Base-by-base conservation (phyloP, 306 rosid genomes). In the Bauhinia variegata region DNA sequence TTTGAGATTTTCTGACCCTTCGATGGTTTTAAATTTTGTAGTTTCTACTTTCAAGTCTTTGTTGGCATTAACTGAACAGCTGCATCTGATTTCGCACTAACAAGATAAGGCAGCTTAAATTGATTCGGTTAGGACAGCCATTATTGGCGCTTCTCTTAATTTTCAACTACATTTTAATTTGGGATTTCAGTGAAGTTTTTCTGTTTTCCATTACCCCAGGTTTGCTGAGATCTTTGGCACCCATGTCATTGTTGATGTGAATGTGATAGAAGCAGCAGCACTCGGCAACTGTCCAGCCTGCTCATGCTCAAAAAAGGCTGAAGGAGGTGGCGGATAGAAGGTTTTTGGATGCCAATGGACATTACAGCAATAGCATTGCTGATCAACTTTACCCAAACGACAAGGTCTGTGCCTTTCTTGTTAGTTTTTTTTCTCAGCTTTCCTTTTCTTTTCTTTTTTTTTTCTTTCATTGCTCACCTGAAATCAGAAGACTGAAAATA, bases 241-340 rank as follows among this genome's bases (percentile, higher is more conserved):
- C 54, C 98, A 89, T 78, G 81, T 93, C 57, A 86, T 89, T 78
- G 98, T 89, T 82, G 91, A 96, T 58, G 78, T 93, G 81, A 93
- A 93, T 83, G 91, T 86, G 70, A 88, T 93, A 80, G 88, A 93
- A 89, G 88, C 98, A 93, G 80, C 96, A 88, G 82, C 98, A 86
- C 78, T 81, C 91, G 53, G 87, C 98, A 54, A 72, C 79, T 76
- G 86, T 93, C 67, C 96, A 93, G 80, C 91, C 93, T 52, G 85
- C 89, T 52, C 96, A 89, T 76, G 86, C 89, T 66, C 98, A 93
- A 78, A 89, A 89, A 75, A 89, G 53, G 59, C 70, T 93, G 80
- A 93, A 93, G 83, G 95, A 89, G 65, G 84, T 84, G 76, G 98
- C 98, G 13, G 98, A 93, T 81, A 84, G 75, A 74, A 86, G 93